Base-by-base conservation (phyloP, 2,329 filamentous ascomycete genomes). In the Nigrograna mackinnonii region DNA sequence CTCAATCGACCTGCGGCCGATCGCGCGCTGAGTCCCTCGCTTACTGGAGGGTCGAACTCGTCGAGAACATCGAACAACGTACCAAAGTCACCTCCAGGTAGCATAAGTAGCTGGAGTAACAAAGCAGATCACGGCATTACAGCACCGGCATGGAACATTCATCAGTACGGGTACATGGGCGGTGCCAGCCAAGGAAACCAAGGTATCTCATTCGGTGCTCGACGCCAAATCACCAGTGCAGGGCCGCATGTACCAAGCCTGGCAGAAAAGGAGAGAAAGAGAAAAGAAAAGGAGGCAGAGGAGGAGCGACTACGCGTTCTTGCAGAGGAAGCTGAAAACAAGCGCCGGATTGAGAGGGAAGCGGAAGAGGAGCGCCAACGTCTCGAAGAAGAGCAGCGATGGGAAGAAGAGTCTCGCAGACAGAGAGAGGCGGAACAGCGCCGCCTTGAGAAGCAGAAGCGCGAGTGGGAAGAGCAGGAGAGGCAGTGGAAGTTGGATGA, bases 141-240 rank as follows among this genome's bases (percentile, higher is more conserved):
- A 2, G 79, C 85, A 19, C 94, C 94, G 0, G 94, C 94, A 2
- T 99, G 94, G 94, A 99, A 97, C 65, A 97, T 97, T 56, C 87
- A 91, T 43, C 94, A 99, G 66, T 99, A 99, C 64, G 68, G 94
- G 6, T 99, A 96, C 70, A 94, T 97, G 87, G 94, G 94, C 44
- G 94, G 94, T 36, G 94, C 94, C 19, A 96, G 89, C 60, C 94
- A 99, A 67, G 92, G 90, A 3, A 97, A 95, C 58, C 84, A 96
- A 48, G 94, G 94, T 14, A 90, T 99, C 55, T 84, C 89, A 9
- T 97, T 97, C 69, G 94, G 94, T 42, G 89, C 86, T 14, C 83
- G 91, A 57, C 83, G 94, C 46, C 94, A 99, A 71, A 97, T 99
- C 64, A 97, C 91, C 6, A 90, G 80, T 57, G 82, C 89, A 12